These are phyloP conservation scores for Mycena kentingensis DNA, from an alignment of 768 basidiomycete genomes.

Conservation along the genomic window DNA sequence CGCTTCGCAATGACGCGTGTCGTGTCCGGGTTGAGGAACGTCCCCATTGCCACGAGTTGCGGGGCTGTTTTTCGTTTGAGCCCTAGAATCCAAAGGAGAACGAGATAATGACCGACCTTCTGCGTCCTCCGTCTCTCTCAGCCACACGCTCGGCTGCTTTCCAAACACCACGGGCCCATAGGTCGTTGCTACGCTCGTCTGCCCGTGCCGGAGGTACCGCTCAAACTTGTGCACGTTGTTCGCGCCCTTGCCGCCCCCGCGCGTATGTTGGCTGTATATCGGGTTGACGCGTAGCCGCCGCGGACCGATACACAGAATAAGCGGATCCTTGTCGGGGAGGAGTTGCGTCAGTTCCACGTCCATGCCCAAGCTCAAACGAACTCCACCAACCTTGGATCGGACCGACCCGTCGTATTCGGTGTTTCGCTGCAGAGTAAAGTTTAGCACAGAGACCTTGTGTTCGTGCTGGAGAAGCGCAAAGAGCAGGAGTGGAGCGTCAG, in stretches of 20 bases:
- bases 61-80: conserved; percentile 63
- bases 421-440: conserved; percentile 92
- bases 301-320: conserved; percentile 87
- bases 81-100: too few species aligned
- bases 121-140: conserved; percentile 66
- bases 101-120: conserved; percentile 73
- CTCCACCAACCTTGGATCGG: conserved; percentile 73
- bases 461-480: conserved; percentile 92
- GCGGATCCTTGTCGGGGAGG: conserved; percentile 75
- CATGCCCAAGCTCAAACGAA: background rate
- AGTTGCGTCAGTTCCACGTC: conserved; percentile 8
- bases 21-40: conserved; percentile 86
- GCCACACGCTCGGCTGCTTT: conserved; percentile 74
- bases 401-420: conserved; percentile 91
- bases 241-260: conserved; percentile 84
- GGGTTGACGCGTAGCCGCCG: conserved; percentile 84
- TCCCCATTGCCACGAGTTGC: conserved; percentile 86
- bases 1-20: conserved; percentile 91
- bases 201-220: conserved; percentile 82
- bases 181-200: conserved; percentile 78
- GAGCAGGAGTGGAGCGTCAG: conserved; percentile 56
- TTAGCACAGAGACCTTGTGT: conserved; percentile 90
- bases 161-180: conserved; percentile 92
- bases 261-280: conserved; percentile 88
- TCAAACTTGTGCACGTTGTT: conserved; percentile 99